Percentiles rank a stretch among this genome's conserved stretches.
These are phyloP conservation scores for Candida namnaoensis DNA, from an alignment of 805 yeast species.

Conservation along the genomic window DNA sequence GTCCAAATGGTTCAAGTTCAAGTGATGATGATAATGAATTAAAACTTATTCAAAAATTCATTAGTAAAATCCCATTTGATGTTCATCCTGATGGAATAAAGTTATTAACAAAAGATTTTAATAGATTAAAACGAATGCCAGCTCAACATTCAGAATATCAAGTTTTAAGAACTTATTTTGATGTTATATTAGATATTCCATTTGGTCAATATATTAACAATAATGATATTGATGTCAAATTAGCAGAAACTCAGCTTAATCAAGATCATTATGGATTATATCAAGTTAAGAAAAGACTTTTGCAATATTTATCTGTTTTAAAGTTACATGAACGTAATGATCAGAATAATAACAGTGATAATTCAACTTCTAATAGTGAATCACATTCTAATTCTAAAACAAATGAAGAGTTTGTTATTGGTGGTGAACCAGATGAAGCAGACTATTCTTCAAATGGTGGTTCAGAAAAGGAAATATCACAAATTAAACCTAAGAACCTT, in stretches of 20 bases:
- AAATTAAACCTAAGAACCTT: constrained; percentile 1
- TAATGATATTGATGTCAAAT: constrained; percentile 34
- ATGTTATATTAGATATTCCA: constrained; percentile 57
- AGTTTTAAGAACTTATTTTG: constrained; percentile 55
- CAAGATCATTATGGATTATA: constrained; percentile 74
- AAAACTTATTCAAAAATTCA: constrained; percentile 20
- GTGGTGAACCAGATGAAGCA: neutral
- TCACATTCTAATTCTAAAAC: constrained; percentile 1
- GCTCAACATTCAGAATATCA: constrained; percentile 57
- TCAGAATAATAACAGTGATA: neutral
- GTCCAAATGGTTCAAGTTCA: constrained; percentile 1
- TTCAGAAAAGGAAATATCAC: constrained; percentile 1
- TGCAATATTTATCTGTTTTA: constrained; percentile 75
- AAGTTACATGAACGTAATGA: constrained; percentile 33
- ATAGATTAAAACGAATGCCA: constrained; percentile 40
- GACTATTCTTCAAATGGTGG: neutral
- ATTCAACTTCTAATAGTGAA: neutral
- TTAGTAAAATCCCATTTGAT: constrained; percentile 15
- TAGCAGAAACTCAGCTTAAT: constrained; percentile 52
- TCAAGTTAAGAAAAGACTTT: constrained; percentile 62
- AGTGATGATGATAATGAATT: constrained; percentile 24
- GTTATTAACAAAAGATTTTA: constrained; percentile 38
- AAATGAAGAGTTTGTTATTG: constrained; percentile 1
- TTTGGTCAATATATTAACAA: constrained; percentile 29
- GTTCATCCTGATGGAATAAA: constrained; percentile 33